phyloP scores from a whole-genome alignment of 495 filamentous ascomycete genomes.

The Neurospora tetrasperma region DNA sequence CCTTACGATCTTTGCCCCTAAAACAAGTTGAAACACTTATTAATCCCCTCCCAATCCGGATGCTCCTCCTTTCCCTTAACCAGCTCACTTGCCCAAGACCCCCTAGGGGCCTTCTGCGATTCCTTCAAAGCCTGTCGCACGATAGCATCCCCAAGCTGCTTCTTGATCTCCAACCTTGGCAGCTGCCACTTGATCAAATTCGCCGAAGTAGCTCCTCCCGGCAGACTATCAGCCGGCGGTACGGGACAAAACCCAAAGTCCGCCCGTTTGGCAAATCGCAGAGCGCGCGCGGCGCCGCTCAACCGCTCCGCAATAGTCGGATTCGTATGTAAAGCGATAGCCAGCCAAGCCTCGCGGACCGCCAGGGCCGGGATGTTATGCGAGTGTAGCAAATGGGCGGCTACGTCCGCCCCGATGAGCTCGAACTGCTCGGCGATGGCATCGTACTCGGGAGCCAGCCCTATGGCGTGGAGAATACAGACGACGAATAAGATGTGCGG shows the following conservation, averaged over 20 bases:
- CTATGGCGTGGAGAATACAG: constrained; percentile 39
- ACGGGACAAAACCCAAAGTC: constrained; percentile 29
- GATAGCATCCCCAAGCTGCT: constrained; percentile 37
- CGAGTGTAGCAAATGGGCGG: constrained; percentile 18
- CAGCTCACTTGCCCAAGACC: constrained; percentile 26
- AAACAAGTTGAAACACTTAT: constrained; percentile 29
- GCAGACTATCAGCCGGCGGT: constrained; percentile 2
- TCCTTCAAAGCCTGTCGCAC: constrained; percentile 29
- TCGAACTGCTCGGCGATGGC: constrained; percentile 34
- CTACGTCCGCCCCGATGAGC: constrained; percentile 36
- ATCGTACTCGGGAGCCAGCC: constrained; percentile 26
- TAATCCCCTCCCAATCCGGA: constrained; percentile 26
- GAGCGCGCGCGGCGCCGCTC: constrained; percentile 21
- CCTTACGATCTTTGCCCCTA: too few species aligned
- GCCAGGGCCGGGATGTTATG: constrained; percentile 19
- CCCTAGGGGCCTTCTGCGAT: constrained; percentile 30
- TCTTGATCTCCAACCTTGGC: constrained; percentile 32
- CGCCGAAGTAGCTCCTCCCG: constrained; percentile 4
- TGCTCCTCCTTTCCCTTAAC: constrained; percentile 21
- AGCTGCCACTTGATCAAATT: constrained; percentile 19
- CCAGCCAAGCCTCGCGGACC: constrained; percentile 34
- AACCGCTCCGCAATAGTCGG: constrained; percentile 37
- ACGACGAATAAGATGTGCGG: constrained; percentile 28
- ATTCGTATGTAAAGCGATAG: constrained; percentile 35
- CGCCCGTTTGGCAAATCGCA: constrained; percentile 28